Percentiles rank a stretch among this genome's conserved stretches.
These are phyloP conservation scores for Elsinoe ampelina DNA, from an alignment of 2,329 filamentous ascomycete genomes.

Conservation along the genomic window DNA sequence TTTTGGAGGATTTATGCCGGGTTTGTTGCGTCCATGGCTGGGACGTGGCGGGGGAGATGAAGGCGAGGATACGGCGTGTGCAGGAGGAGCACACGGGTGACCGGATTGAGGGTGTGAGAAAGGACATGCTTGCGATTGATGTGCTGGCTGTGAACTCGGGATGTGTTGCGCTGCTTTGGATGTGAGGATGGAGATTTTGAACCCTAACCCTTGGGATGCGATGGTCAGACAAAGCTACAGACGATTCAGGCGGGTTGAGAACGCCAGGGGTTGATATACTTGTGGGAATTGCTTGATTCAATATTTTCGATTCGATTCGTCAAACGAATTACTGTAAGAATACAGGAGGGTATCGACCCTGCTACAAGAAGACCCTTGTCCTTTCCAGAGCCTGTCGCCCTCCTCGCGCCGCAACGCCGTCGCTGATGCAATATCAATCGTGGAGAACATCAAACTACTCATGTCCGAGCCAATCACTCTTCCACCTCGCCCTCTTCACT, in stretches of 20 bases:
- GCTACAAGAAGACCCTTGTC: not conserved
- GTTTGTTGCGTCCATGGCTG: slow-evolving; percentile 22
- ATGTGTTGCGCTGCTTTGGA: not conserved
- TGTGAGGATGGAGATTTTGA: not conserved
- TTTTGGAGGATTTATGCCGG: slow-evolving; percentile 28
- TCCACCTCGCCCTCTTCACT: slow-evolving; percentile 42
- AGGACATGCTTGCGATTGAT: slow-evolving; percentile 13
- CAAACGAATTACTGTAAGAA: not conserved
- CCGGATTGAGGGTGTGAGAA: slow-evolving; percentile 13
- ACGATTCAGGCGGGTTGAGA: too few species aligned
- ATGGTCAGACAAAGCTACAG: not conserved
- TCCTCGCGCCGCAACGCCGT: slow-evolving; percentile 21
- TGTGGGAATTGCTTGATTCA: too few species aligned
- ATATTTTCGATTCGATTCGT: too few species aligned
- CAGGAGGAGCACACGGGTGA: slow-evolving; percentile 17
- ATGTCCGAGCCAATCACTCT: slow-evolving; percentile 26
- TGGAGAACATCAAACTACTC: slow-evolving; percentile 21
- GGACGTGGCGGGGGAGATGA: slow-evolving; percentile 13
- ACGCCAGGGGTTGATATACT: too few species aligned
- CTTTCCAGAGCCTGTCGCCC: slow-evolving; percentile 2
- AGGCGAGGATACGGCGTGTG: slow-evolving; percentile 14
- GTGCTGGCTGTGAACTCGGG: not conserved
- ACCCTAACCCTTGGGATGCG: not conserved
- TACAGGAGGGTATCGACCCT: slow-evolving; percentile 9
- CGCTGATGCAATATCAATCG: slow-evolving; percentile 27